Evolutionary conservation across 257 asterid species (phyloP), one percentile per base, ranked within the genome.

Genomic region (Eucommia ulmoides): DNA sequence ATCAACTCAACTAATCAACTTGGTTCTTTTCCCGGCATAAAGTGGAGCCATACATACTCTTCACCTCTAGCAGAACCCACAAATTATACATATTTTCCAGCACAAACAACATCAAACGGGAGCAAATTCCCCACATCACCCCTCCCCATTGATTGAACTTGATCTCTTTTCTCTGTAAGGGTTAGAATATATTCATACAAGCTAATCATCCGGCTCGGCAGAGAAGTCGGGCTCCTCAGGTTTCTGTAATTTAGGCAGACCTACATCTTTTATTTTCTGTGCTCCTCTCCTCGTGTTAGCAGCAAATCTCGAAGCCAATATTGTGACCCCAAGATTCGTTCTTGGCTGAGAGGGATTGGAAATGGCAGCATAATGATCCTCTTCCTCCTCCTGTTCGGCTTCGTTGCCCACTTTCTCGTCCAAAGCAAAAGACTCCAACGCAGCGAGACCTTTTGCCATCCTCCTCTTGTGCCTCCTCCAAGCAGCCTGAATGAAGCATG

Each of bases 191-290:
- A 12, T 29, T 29, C 38, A 29, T 42, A 21, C 16, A 17, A 26
- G 2, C 83, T 83, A 87, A 65, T 83, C 79, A 18, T 83, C 93
- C 0, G 77, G 80, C 63, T 81, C 92, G 20, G 58, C 88, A 6
- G 84, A 79, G 58, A 84, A 88, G 64, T 84, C 93, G 0, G 95
- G 95, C 60, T 84, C 95, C 61, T 84, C 93, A 0, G 95, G 95
- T 68, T 84, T 84, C 12, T 84, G 78, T 21, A 88, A 71, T 56
- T 79, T 81, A 0, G 88, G 91, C 64, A 84, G 60, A 53, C 69
- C 75, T 4, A 69, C 76, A 45, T 73, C 84, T 69, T 82, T 83
- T 17, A 77, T 76, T 81, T 81, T 88, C 67, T 79, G 89, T 68
- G 80, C 92, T 55, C 87, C 94, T 62, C 89, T 79, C 64, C 91